phyloP scores from a whole-genome alignment of 2,329 filamentous ascomycete genomes.

The Arthrobotrys conoides region DNA sequence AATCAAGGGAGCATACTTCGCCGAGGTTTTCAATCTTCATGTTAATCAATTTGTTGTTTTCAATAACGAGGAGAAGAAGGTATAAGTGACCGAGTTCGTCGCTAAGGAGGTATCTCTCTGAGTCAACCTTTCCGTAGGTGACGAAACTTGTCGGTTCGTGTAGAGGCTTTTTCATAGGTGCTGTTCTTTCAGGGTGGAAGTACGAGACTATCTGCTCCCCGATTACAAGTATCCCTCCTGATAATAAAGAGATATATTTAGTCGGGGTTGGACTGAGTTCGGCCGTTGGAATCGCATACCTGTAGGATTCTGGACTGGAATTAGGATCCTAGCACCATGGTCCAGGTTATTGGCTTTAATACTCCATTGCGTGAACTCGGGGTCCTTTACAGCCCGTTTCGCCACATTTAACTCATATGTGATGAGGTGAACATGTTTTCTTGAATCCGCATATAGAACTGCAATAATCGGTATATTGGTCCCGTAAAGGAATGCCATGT shows the following conservation, averaged over 20 bases:
- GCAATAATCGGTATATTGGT: constrained; percentile 74
- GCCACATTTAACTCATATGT: constrained; percentile 62
- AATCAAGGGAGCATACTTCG: constrained; percentile 64
- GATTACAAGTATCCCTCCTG: constrained; percentile 79
- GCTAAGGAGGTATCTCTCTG: constrained; percentile 85
- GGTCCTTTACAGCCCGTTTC: constrained; percentile 55
- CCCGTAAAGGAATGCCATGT: constrained; percentile 76
- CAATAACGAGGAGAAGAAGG: constrained; percentile 82
- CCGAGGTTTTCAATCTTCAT: constrained; percentile 80
- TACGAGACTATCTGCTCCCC: constrained; percentile 88
- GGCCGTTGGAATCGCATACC: constrained; percentile 22
- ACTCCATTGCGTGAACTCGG: constrained; percentile 70
- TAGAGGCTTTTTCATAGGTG: constrained; percentile 76
- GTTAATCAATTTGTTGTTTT: constrained; percentile 76
- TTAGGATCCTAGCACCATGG: constrained; percentile 74
- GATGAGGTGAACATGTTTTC: constrained; percentile 69
- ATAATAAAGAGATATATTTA: neutral
- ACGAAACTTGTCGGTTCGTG: constrained; percentile 86
- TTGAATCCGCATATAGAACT: constrained; percentile 76
- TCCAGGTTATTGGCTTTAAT: constrained; percentile 72
- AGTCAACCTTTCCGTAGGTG: constrained; percentile 89
- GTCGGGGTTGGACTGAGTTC: neutral
- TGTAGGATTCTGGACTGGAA: constrained; percentile 72
- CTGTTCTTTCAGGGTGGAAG: constrained; percentile 71
- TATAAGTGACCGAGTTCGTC: constrained; percentile 92